Evolutionary conservation across 2,329 filamentous ascomycete genomes (phyloP).

Genomic region (Monilinia fructigena): DNA sequence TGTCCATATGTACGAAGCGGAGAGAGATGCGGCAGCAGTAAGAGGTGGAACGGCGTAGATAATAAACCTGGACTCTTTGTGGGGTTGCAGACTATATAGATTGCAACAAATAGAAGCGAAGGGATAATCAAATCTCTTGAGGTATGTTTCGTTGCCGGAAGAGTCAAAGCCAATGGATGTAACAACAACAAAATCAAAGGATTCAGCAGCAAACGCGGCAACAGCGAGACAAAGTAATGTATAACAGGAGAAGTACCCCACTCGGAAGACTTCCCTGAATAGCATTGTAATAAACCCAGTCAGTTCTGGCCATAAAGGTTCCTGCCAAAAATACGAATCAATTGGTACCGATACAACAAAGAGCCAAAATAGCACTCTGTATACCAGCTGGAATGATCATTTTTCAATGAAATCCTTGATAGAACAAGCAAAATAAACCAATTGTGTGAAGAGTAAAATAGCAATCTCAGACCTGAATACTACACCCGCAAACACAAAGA

Average conservation of each 20-base stretch:
- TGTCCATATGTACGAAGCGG: slow-evolving; percentile 67
- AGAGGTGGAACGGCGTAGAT: slow-evolving; percentile 82
- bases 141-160: slow-evolving; percentile 47
- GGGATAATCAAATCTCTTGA: slow-evolving; percentile 60
- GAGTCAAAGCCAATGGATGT: slow-evolving; percentile 51
- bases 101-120: slow-evolving; percentile 65
- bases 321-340: slow-evolving; percentile 95
- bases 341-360: slow-evolving; percentile 68
- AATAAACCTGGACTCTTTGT: slow-evolving; percentile 96
- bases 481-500: slow-evolving; percentile 76
- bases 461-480: slow-evolving; percentile 90
- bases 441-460: slow-evolving; percentile 69
- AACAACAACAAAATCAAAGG: slow-evolving; percentile 62
- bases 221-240: slow-evolving; percentile 78
- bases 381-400: slow-evolving; percentile 66
- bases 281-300: slow-evolving; percentile 85
- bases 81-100: slow-evolving; percentile 88
- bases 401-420: slow-evolving; percentile 51
- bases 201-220: slow-evolving; percentile 83
- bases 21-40: slow-evolving; percentile 73
- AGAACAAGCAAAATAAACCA: slow-evolving; percentile 64
- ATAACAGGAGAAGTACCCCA: slow-evolving; percentile 88
- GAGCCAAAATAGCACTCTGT: slow-evolving; percentile 62
- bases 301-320: slow-evolving; percentile 84
- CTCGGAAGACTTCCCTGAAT: slow-evolving; percentile 73